These are phyloP conservation scores for Penicillium canescens DNA, from an alignment of 495 filamentous ascomycete genomes.

Conservation along the genomic window DNA sequence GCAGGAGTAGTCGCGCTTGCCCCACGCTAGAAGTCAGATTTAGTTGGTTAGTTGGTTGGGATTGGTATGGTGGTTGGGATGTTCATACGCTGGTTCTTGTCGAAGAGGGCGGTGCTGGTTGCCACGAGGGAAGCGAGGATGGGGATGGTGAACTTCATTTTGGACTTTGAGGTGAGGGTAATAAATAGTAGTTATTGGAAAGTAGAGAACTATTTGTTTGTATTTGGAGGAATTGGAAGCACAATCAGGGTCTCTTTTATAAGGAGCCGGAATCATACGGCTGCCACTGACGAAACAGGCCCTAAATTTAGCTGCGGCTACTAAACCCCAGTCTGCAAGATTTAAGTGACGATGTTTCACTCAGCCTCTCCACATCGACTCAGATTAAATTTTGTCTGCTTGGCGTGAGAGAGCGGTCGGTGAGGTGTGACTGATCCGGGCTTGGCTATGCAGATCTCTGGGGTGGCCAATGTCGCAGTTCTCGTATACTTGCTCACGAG, in stretches of 20 bases:
- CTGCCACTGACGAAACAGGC: not conserved
- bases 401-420: constrained; percentile 12
- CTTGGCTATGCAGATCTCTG: constrained; percentile 3
- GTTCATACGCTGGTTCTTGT: constrained; percentile 37
- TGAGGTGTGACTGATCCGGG: constrained; percentile 14
- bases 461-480: not conserved
- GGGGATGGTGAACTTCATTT: constrained; percentile 37
- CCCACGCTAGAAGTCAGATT: constrained; percentile 29
- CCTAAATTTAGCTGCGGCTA: constrained; percentile 13
- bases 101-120: constrained; percentile 31
- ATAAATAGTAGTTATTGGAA: not conserved
- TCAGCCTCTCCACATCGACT: constrained; percentile 18
- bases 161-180: not conserved
- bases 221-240: not conserved
- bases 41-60: not conserved
- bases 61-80: not conserved
- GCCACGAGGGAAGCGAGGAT: constrained; percentile 30
- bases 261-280: not conserved
- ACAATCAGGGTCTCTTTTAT: constrained; percentile 5
- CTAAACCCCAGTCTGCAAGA: constrained; percentile 3
- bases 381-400: constrained; percentile 8
- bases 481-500: not conserved
- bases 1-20: constrained; percentile 42
- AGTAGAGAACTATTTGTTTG: not conserved
- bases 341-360: constrained; percentile 21